Evolutionary conservation across 345 rosid genomes (phyloP).

Genomic region (Adansonia digitata): DNA sequence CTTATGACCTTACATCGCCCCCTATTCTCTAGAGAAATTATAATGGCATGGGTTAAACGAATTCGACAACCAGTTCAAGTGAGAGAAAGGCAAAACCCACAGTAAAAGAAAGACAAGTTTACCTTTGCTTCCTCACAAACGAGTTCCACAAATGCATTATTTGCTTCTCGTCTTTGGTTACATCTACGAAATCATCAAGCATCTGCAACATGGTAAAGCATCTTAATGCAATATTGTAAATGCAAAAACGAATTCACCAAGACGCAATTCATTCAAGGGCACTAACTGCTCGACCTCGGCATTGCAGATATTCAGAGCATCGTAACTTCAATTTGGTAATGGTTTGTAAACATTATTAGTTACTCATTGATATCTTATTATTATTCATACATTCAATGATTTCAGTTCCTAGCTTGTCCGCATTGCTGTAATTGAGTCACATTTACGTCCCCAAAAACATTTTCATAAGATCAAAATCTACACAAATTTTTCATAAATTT

Average conservation of each 20-base stretch:
- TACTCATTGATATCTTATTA: too few relatives aligned
- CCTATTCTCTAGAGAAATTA: neutral
- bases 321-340: neutral
- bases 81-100: neutral
- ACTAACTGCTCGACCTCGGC: neutral
- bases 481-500: neutral
- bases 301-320: neutral
- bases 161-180: slow-evolving; percentile 91
- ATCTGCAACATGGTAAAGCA: slow-evolving; percentile 45
- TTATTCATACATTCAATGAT: neutral
- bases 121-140: slow-evolving; percentile 96
- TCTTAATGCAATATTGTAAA: neutral
- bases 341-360: neutral
- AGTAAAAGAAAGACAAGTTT: slow-evolving; percentile 11
- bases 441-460: neutral
- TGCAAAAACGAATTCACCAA: neutral
- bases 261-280: neutral
- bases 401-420: neutral
- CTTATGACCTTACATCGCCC: neutral
- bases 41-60: neutral
- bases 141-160: slow-evolving; percentile 99
- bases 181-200: slow-evolving; percentile 99
- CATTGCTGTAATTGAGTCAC: neutral
- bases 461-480: neutral
- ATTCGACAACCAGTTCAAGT: neutral